A percentile compares a stretch with the other conserved stretches of the same genome.
These are phyloP conservation scores for Leishmania major DNA, from an alignment of 208 protist genomes.

Conservation along the genomic window DNA sequence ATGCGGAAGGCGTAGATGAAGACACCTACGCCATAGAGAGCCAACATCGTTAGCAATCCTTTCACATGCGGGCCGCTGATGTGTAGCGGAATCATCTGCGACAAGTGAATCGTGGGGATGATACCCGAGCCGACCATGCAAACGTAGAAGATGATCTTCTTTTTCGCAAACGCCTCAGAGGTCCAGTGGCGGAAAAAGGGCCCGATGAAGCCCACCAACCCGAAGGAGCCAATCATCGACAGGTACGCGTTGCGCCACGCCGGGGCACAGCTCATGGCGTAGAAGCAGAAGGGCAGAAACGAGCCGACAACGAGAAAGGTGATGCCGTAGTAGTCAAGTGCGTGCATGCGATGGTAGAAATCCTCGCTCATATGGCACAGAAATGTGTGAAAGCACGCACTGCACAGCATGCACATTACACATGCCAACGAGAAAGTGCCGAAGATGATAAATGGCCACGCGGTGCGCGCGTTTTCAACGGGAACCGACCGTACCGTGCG, in stretches of 20 bases:
- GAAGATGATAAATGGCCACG: conserved; percentile 61
- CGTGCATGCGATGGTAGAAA: conserved; percentile 63
- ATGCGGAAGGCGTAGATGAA: conserved; percentile 83
- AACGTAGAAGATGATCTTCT: conserved; percentile 77
- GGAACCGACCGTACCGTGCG: conserved; percentile 14
- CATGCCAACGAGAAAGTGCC: conserved; percentile 72
- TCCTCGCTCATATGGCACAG: conserved; percentile 61
- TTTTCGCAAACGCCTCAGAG: conserved; percentile 48
- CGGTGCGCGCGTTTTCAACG: conserved; percentile 19
- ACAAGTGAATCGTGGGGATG: conserved; percentile 69
- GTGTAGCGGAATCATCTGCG: conserved; percentile 46
- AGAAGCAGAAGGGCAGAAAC: conserved; percentile 86
- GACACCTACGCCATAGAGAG: conserved; percentile 78
- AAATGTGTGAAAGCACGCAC: conserved; percentile 75
- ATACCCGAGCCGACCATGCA: conserved; percentile 73
- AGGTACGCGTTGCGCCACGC: conserved; percentile 71
- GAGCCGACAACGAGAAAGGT: conserved; percentile 80
- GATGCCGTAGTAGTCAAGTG: conserved; percentile 88
- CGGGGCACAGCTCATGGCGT: conserved; percentile 73
- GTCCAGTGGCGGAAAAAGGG: conserved; percentile 83
- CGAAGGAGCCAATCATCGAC: conserved; percentile 72
- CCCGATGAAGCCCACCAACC: conserved; percentile 67
- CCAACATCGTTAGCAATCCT: conserved; percentile 65
- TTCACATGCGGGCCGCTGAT: conserved; percentile 46
- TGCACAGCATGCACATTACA: conserved; percentile 80